Evolutionary conservation across 2,329 filamentous ascomycete species (phyloP), one percentile per base, ranked within the genome.

Genomic region (Penicillium sp.): DNA sequence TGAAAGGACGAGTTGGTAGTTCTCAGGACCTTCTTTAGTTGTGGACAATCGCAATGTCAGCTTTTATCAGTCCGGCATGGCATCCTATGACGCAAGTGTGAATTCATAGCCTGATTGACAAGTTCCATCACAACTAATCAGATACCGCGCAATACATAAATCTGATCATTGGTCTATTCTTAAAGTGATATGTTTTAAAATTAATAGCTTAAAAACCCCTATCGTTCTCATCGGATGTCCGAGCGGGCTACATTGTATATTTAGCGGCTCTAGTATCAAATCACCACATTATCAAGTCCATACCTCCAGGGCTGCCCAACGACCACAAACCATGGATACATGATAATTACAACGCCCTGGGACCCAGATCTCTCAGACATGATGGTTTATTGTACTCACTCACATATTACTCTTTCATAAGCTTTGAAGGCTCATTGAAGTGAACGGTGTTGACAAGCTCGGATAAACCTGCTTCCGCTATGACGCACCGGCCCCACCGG

Each of bases 1-100:
- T 92, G 47, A 92, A 91, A 50, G 13, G 4, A 25, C 13, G 2
- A 20, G 13, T 36, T 16, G 13, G 35, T 13, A 9, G 20, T 18
- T 2, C 9, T 38, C 10, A 9, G 35, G 13, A 18, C 20, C 20
- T 22, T 22, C 20, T 22, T 22, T 22, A 2, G 8, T 20, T 36
- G 35, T 14, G 35, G 9, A 9, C 1, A 38, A 38, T 38, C 4
- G 16, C 35, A 20, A 38, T 22, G 35, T 11, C 11, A 20, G 35
- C 35, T 27, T 2, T 27, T n/a, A 9, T 41, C 39, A 9, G 24
- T 2, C 36, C 11, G 7, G 20, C 20, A 27, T 30, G 14, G 39
- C 22, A 27, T 41, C 9, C 14, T 16, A 44, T 44, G 41, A 44
- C 41, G 41, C 41, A 44, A 31, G 4, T 8, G 16, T 44, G 41